Conservation (phyloP, 192 early-diverging fungal genomes). For the Coemansia umbellata region DNA sequence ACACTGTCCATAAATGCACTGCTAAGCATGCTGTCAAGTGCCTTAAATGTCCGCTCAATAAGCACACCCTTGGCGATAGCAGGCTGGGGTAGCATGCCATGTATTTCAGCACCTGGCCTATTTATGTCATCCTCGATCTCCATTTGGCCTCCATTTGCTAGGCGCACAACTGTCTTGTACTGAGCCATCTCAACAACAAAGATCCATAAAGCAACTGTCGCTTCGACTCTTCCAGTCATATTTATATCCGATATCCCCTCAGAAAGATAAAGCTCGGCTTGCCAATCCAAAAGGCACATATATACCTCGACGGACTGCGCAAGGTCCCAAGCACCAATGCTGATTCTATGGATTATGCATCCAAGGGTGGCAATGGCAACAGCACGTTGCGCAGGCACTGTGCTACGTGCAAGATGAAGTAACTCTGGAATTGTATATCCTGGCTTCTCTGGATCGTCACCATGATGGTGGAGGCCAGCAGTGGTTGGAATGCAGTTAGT, state of each 20-base stretch:
- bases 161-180: conserved; percentile 37
- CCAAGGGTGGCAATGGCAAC: conserved; percentile 62
- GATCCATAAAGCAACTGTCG: conserved; percentile 30
- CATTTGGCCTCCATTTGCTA: conserved; percentile 29
- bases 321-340: conserved; percentile 37
- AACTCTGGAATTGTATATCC: conserved; percentile 86
- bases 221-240: conserved; percentile 25
- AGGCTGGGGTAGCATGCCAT: conserved; percentile 15
- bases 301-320: conserved; percentile 26
- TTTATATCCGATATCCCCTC: conserved; percentile 21
- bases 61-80: conserved; percentile 30
- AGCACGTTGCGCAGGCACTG: conserved; percentile 73
- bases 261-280: conserved; percentile 39
- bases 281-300: conserved; percentile 37
- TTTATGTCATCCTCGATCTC: neutral
- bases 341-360: conserved; percentile 53
- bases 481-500: conserved; percentile 53
- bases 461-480: conserved; percentile 86
- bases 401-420: conserved; percentile 74
- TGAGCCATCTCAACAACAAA: conserved; percentile 43
- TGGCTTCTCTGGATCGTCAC: conserved; percentile 73
- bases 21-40: conserved; percentile 20
- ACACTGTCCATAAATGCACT: conserved; percentile 22
- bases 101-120: conserved; percentile 26
- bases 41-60: conserved; percentile 39